Evolutionary conservation across 805 yeast species (phyloP), one percentile per base, ranked within the genome.

Genomic region (Yamadazyma tumulicola): DNA sequence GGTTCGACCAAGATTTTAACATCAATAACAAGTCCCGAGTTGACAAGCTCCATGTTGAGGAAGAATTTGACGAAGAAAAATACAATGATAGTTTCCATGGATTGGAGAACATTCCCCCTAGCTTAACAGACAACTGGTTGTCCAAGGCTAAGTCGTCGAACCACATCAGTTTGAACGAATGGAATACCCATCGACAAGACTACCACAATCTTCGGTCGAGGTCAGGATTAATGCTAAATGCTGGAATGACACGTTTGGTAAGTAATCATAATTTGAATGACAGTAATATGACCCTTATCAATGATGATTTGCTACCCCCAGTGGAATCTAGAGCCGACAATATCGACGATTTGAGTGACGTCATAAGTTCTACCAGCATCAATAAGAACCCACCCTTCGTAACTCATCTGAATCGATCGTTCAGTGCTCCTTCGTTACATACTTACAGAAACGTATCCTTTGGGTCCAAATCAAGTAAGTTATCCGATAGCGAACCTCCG

Each of bases 401-500:
- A n/a, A 29, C 45, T 16, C 38, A 46, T 9, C 53, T 51, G 56
- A 48, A 44, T 37, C 32, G 62, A 14, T 57, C 67, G 2, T 46
- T 45, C 29, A 58, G 67, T 45, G 72, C 70, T 3, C 72, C 72
- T 7, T 63, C 71, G 4, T 50, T 64, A 28, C 65, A 64, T 38
- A 64, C 70, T 4, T 64, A 52, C 42, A 50, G 69, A 26, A 48
- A 59, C 26, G 31, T 41, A 12, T 38, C 51, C 2, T 28, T 23
- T n/a, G n/a, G n/a, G n/a, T n/a, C n/a, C 11, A 35, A 31, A n/a
- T 36, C 41, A 12, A 23, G 13, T 13, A 8, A 22, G 8, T 21
- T 33, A 4, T 16, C 30, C 3, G n/a, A 31, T 6, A 25, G 21
- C 30, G 12, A 16, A 17, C 11, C n/a, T 6, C 10, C 16, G 5